Percentiles rank a stretch among this genome's conserved stretches.
Evolutionary conservation across 768 basidiomycete genomes (phyloP).

Genomic region (Cystobasidium ongulense): DNA sequence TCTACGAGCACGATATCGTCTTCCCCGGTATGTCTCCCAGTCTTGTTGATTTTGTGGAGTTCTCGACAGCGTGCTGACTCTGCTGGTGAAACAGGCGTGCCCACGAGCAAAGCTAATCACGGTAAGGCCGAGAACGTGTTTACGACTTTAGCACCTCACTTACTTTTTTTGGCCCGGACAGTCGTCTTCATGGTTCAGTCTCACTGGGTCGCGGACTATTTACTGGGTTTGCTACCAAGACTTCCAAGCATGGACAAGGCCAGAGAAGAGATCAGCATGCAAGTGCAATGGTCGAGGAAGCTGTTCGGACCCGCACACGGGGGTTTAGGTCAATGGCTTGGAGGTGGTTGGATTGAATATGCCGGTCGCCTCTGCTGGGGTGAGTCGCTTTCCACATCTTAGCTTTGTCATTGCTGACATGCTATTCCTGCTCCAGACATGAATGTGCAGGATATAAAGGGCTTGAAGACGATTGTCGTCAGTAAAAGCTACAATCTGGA

Average conservation of each 20-base stretch:
- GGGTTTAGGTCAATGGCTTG: constrained; percentile 11
- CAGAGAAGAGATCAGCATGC: constrained; percentile 3
- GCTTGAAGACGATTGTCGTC: neutral
- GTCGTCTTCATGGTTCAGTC: constrained; percentile 5
- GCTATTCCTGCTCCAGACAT: neutral
- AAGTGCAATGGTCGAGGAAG: constrained; percentile 20
- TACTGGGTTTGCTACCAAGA: neutral
- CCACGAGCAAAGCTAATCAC: constrained; percentile 14
- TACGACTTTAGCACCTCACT: neutral
- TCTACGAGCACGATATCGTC: constrained; percentile 9
- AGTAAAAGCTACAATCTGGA: constrained; percentile 4
- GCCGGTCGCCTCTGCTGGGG: constrained; percentile 12
- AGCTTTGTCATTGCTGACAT: neutral
- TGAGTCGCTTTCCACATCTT: neutral
- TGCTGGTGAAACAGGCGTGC: neutral
- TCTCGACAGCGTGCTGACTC: neutral
- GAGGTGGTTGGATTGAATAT: constrained; percentile 20
- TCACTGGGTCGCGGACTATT: constrained; percentile 26
- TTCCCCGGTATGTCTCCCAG: neutral
- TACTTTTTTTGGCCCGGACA: neutral
- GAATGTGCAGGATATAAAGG: neutral
- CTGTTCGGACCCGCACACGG: constrained; percentile 28
- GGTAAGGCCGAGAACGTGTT: neutral
- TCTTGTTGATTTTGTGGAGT: neutral
- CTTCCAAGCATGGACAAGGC: constrained; percentile 6